Percentiles rank a stretch among this genome's conserved stretches.
phyloP scores from a whole-genome alignment of 495 filamentous ascomycete genomes.

The Lasiosphaeria hispida region DNA sequence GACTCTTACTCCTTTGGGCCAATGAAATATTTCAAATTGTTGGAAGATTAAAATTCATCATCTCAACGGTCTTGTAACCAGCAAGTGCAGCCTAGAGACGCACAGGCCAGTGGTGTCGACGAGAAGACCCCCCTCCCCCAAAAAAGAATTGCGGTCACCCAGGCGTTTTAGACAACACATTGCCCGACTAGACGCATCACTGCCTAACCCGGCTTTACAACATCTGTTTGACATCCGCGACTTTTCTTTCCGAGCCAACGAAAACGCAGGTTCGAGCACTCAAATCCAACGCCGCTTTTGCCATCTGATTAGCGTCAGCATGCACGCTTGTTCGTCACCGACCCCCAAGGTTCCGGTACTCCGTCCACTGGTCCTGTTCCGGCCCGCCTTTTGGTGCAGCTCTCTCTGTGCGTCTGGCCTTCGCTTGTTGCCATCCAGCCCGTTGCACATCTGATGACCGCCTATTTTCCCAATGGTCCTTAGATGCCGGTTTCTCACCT shows the following conservation, averaged over 20 bases:
- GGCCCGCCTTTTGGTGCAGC: slow-evolving; percentile 12
- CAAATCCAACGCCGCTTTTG: slow-evolving; percentile 44
- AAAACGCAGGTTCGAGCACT: slow-evolving; percentile 16
- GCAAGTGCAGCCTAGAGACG: slow-evolving; percentile 1
- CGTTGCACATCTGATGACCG: slow-evolving; percentile 27
- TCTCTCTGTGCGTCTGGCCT: slow-evolving; percentile 13
- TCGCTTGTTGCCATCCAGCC: slow-evolving; percentile 10
- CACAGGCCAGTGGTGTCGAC: slow-evolving; percentile 17
- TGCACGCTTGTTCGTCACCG: slow-evolving; percentile 35
- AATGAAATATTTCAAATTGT: slow-evolving; percentile 16
- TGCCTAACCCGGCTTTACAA: slow-evolving; percentile 49
- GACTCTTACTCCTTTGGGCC: slow-evolving; percentile 3
- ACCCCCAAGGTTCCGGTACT: slow-evolving; percentile 23
- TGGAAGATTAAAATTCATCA: slow-evolving; percentile 9
- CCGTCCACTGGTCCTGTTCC: slow-evolving; percentile 15
- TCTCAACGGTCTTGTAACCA: background rate
- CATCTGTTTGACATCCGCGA: slow-evolving; percentile 34
- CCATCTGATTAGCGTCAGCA: slow-evolving; percentile 39
- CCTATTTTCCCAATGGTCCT: slow-evolving; percentile 12
- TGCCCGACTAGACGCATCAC: slow-evolving; percentile 50
- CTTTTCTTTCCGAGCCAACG: slow-evolving; percentile 31
- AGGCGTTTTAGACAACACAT: slow-evolving; percentile 39
- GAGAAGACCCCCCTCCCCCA: slow-evolving; percentile 1
- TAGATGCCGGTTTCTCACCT: slow-evolving; percentile 18
- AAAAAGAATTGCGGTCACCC: slow-evolving; percentile 14